A percentile compares a stretch with the other conserved stretches of the same genome.
Conservation (phyloP, 192 early-diverging fungal species). For the Backusella luteola region DNA sequence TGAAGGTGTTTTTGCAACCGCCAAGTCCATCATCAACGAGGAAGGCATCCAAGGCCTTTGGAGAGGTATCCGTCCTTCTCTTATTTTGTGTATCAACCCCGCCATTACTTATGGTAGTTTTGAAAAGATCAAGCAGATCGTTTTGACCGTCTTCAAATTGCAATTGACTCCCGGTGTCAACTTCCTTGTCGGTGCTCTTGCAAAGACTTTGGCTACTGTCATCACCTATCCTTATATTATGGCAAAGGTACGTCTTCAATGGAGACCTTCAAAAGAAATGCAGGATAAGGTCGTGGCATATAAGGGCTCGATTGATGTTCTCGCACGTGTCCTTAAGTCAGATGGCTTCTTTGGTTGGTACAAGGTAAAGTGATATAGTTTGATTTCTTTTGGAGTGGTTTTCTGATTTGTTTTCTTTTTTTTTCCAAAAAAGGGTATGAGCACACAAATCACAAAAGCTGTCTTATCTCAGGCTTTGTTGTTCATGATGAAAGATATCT, state of each 20-base stretch:
- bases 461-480: constrained; percentile 97
- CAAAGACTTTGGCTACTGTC: constrained; percentile 89
- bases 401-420: not conserved
- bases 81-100: constrained; percentile 92
- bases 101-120: constrained; percentile 98
- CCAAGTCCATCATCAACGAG: constrained; percentile 63
- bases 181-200: constrained; percentile 88
- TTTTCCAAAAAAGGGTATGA: constrained; percentile 73
- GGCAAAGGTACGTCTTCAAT: constrained; percentile 97
- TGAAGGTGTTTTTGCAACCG: constrained; percentile 60
- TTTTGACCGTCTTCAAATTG: constrained; percentile 50
- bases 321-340: constrained; percentile 69
- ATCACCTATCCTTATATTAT: constrained; percentile 97
- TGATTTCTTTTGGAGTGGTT: not conserved
- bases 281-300: constrained; percentile 59
- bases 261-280: constrained; percentile 75
- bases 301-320: constrained; percentile 81
- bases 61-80: constrained; percentile 89
- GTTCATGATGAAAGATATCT: constrained; percentile 94
- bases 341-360: constrained; percentile 94
- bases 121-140: constrained; percentile 71
- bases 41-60: constrained; percentile 87
- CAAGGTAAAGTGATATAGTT: constrained; percentile 57
- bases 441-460: constrained; percentile 96
- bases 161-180: constrained; percentile 71